These are phyloP conservation scores for Aspergillus haitiensis DNA, from an alignment of 495 filamentous ascomycete genomes.

Conservation along the genomic window DNA sequence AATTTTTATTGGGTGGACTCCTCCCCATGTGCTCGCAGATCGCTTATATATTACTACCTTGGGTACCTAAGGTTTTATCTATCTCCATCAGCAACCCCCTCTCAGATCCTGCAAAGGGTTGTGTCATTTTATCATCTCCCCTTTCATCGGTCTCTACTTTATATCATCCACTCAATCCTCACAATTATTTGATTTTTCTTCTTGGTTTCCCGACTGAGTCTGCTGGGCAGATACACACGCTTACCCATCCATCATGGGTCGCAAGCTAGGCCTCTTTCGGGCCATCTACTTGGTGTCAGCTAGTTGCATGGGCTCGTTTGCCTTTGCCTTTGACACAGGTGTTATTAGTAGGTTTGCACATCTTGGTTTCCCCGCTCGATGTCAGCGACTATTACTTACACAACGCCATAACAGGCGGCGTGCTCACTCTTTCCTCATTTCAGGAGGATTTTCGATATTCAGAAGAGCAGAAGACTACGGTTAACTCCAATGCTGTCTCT, in stretches of 20 bases:
- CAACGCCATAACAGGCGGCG: constrained; percentile 27
- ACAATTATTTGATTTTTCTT: not conserved
- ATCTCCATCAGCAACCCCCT: too few species aligned
- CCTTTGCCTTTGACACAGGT: constrained; percentile 43
- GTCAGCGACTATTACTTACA: not conserved
- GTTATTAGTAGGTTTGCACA: constrained; percentile 36
- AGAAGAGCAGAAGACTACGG: constrained; percentile 32
- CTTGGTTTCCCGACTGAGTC: not conserved
- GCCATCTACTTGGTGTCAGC: constrained; percentile 38
- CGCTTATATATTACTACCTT: too few species aligned
- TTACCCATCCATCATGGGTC: constrained; percentile 27
- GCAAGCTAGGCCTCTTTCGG: constrained; percentile 35
- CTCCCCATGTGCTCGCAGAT: too few species aligned
- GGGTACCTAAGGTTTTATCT: too few species aligned
- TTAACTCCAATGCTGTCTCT: constrained; percentile 47
- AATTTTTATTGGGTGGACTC: too few species aligned
- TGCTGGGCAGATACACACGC: not conserved
- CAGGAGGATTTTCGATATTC: constrained; percentile 39
- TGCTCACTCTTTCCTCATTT: constrained; percentile 43
- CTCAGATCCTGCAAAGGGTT: too few species aligned
- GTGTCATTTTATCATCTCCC: too few species aligned
- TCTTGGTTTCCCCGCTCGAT: not conserved
- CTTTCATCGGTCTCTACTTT: too few species aligned
- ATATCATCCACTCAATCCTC: not conserved
- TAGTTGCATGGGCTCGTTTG: constrained; percentile 44